These are phyloP conservation scores for Aspergillus eucalypticola DNA, from an alignment of 2,329 filamentous ascomycete species.

Conservation along the genomic window DNA sequence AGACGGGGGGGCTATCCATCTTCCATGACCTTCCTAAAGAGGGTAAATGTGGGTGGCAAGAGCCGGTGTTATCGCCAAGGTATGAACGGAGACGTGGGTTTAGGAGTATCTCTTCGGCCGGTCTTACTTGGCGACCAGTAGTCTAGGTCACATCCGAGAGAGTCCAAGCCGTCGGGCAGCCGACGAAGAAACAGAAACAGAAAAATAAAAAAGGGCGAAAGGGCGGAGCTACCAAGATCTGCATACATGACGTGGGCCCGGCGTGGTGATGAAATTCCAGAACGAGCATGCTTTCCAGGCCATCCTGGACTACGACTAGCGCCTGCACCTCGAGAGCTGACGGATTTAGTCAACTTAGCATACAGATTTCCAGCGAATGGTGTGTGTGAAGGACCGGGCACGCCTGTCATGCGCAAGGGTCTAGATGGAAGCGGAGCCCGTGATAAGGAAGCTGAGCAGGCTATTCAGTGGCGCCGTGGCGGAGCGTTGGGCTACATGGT, in stretches of 20 bases:
- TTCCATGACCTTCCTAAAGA: constrained; percentile 1
- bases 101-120: background rate
- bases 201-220: background rate
- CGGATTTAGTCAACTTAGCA: background rate
- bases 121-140: constrained; percentile 6
- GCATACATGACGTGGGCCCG: background rate
- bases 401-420: background rate
- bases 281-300: constrained; percentile 3
- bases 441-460: background rate
- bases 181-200: background rate
- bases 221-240: constrained; percentile 3
- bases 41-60: constrained; percentile 5
- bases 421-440: constrained; percentile 6
- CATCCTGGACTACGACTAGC: constrained; percentile 2
- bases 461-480: constrained; percentile 1
- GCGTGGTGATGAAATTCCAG: constrained; percentile 1
- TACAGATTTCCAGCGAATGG: background rate
- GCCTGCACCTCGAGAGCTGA: constrained; percentile 1
- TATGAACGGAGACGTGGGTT: background rate
- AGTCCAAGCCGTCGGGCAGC: constrained; percentile 3
- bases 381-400: background rate
- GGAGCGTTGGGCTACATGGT: background rate
- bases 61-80: constrained; percentile 1
- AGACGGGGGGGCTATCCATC: constrained; percentile 3
- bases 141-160: constrained; percentile 4